These are phyloP conservation scores for Trypethelium eluteriae DNA, from an alignment of 495 filamentous ascomycete genomes.

Conservation along the genomic window DNA sequence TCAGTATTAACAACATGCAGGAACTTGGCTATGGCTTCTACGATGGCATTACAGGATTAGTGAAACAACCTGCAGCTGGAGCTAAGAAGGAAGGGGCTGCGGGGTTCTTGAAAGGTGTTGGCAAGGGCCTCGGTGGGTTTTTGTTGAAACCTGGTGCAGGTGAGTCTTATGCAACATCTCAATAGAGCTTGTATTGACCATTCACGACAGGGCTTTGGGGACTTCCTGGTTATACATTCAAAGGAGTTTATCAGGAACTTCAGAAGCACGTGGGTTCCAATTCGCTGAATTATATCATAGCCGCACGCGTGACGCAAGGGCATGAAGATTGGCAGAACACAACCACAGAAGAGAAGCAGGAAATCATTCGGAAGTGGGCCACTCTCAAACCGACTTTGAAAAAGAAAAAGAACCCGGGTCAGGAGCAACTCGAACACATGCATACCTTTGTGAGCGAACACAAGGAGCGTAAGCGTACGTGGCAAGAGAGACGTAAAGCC, in stretches of 20 bases:
- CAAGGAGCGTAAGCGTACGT: conserved; percentile 2
- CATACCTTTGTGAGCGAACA: conserved; percentile 7
- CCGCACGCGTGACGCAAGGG: conserved; percentile 64
- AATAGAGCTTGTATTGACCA: conserved; percentile 13
- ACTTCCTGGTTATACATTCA: conserved; percentile 64
- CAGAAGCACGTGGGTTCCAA: conserved; percentile 54
- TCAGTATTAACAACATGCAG: neutral
- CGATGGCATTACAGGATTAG: conserved; percentile 63
- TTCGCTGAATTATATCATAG: conserved; percentile 62
- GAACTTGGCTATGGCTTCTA: conserved; percentile 30
- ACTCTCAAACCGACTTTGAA: conserved; percentile 47
- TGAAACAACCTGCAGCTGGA: conserved; percentile 61
- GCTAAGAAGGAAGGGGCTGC: conserved; percentile 58
- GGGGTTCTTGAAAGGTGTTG: conserved; percentile 68
- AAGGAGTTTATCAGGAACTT: conserved; percentile 67
- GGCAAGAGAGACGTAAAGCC: neutral
- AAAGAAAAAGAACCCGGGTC: conserved; percentile 45
- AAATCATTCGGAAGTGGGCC: conserved; percentile 54
- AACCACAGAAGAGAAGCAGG: conserved; percentile 46
- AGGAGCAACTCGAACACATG: conserved; percentile 32
- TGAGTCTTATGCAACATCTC: conserved; percentile 21
- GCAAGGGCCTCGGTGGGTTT: conserved; percentile 65
- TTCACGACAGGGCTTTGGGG: conserved; percentile 46
- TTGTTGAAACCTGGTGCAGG: conserved; percentile 61
- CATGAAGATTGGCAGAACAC: conserved; percentile 49